Evolutionary conservation across 108 stramenopile species (phyloP), one percentile per base, ranked within the genome.

Genomic region (Bacterosira constricta): DNA sequence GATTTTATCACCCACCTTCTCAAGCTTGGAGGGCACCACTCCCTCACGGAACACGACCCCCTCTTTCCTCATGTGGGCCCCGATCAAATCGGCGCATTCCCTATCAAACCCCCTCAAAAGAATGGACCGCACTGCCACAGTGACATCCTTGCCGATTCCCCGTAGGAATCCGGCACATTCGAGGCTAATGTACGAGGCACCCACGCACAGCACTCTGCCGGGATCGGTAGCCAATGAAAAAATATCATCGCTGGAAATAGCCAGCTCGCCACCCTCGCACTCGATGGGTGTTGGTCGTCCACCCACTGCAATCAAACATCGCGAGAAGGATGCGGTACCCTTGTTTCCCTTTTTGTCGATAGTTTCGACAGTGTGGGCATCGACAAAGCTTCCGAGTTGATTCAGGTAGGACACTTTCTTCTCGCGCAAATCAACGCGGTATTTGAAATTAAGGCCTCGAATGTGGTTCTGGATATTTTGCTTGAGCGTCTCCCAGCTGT

Each of bases 161-260:
- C 87, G 83, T 35, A 99, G 77, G 73, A 99, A 98, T 20, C 99
- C 98, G 34, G 98, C 99, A 75, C 97, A 99, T 84, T 99, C 99
- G 38, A 99, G 84, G 36, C 91, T 86, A 70, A 99, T 96, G 86
- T 99, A 99, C 31, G 94, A 94, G 4, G 96, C 99, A 12, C 99
- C 99, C 30, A 99, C 92, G 56, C 98, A 96, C 41, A 97, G 77
- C 6, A 96, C 96, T 77, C 94, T 96, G 13, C 96, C 99, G 11
- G 99, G 99, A 79, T 88, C 75, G 41, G 80, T 70, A 21, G 90
- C 82, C 49, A 98, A 73, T 11, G 93, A 91, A 73, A 99, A 99
- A 29, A 99, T 72, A 80, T 99, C 98, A 85, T 99, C 98, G 18
- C 86, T 90, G 35, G 90, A 85, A 73, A 99, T 93, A 51, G 97